Evolutionary conservation across 805 yeast genomes (phyloP).

Genomic region (Metschnikowia vanudenii): DNA sequence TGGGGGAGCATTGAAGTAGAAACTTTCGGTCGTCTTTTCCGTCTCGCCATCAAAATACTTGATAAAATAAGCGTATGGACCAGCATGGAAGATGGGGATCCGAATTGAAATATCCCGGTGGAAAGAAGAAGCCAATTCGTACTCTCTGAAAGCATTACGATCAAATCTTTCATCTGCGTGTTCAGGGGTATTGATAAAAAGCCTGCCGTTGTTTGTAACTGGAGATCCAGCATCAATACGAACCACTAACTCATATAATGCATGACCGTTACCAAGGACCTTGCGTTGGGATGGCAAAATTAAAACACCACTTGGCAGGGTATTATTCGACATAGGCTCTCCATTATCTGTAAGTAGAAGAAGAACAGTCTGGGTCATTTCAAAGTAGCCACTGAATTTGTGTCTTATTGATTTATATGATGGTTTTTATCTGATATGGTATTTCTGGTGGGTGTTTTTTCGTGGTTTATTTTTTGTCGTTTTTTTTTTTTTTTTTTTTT

Average conservation of each 20-base stretch:
- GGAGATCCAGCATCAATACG: slow-evolving; percentile 73
- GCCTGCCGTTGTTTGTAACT: slow-evolving; percentile 64
- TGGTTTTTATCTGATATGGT: too few species aligned
- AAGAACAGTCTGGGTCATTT: slow-evolving; percentile 33
- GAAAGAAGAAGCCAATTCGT: slow-evolving; percentile 54
- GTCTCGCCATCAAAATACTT: slow-evolving; percentile 45
- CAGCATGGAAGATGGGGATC: slow-evolving; percentile 66
- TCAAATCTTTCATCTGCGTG: slow-evolving; percentile 43
- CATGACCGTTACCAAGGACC: slow-evolving; percentile 34
- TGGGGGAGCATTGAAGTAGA: slow-evolving; percentile 80
- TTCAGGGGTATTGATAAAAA: slow-evolving; percentile 74
- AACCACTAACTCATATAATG: slow-evolving; percentile 53
- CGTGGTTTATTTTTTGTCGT: too few species aligned
- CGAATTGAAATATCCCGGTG: slow-evolving; percentile 61
- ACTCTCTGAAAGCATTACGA: slow-evolving; percentile 54
- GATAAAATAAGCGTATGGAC: slow-evolving; percentile 74
- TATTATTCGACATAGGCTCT: slow-evolving; percentile 40
- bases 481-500: too few species aligned
- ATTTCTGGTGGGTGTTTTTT: too few species aligned
- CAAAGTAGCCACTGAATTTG: too few species aligned
- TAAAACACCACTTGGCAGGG: slow-evolving; percentile 47
- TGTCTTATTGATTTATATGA: too few species aligned
- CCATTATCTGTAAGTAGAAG: slow-evolving; percentile 49
- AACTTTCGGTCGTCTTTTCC: slow-evolving; percentile 51
- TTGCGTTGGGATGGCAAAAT: slow-evolving; percentile 47